Evolutionary conservation across 177 flowering plant genomes (phyloP).

Genomic region (Vitis hybrid): DNA sequence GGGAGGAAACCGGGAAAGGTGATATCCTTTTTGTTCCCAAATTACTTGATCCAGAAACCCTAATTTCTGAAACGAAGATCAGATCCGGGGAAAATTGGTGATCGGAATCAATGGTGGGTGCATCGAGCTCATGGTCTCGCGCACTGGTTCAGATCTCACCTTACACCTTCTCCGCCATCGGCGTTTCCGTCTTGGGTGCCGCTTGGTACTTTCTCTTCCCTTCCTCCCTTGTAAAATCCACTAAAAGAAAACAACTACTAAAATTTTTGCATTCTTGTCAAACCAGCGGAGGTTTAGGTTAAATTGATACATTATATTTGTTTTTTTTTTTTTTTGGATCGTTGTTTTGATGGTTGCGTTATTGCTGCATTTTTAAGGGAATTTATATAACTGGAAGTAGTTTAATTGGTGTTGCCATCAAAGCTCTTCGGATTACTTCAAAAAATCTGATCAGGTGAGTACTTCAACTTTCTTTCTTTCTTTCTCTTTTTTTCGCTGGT

Average conservation of each 20-base stretch:
- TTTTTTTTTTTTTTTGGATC: not conserved
- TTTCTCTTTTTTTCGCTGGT: too few relatives aligned
- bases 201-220: conserved; percentile 61
- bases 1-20: too few relatives aligned
- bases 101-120: too few relatives aligned
- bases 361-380: conserved; percentile 51
- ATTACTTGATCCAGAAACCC: too few relatives aligned
- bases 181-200: conserved; percentile 94
- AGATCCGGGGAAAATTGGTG: too few relatives aligned
- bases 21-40: too few relatives aligned
- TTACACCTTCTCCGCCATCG: conserved; percentile 29
- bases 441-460: conserved; percentile 92
- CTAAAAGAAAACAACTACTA: too few relatives aligned
- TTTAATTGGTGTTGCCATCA: conserved; percentile 82
- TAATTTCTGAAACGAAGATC: too few relatives aligned
- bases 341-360: not conserved
- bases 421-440: conserved; percentile 89
- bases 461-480: not conserved
- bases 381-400: conserved; percentile 97
- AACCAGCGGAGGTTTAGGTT: too few relatives aligned
- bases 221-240: not conserved
- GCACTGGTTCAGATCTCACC: conserved; percentile 26
- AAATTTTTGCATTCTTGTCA: too few relatives aligned
- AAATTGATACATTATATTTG: too few relatives aligned
- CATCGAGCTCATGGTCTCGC: too few relatives aligned